Conservation (phyloP, 2,329 filamentous ascomycete genomes). For the Calonectria hongkongensis region DNA sequence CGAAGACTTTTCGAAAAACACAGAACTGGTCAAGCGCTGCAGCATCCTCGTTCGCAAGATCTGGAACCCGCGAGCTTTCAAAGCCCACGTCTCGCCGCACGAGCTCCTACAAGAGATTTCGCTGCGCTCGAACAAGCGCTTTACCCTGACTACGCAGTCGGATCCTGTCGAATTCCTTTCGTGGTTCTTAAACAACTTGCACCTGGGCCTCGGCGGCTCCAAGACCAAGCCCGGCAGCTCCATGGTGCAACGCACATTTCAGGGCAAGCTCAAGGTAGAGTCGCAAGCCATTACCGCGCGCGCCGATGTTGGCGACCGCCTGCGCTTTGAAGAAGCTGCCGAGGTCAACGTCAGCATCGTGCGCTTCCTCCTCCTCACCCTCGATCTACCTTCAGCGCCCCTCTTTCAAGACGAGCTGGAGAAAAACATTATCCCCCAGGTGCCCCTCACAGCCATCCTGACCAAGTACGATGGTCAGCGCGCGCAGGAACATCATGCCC, state of each 20-base stretch:
- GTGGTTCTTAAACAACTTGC: constrained; percentile 98
- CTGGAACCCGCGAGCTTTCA: constrained; percentile 98
- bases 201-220: constrained; percentile 91
- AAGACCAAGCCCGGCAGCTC: constrained; percentile 89
- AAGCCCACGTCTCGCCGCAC: constrained; percentile 96
- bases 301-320: constrained; percentile 88
- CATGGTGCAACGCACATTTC: constrained; percentile 94
- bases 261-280: constrained; percentile 93
- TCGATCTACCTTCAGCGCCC: constrained; percentile 93
- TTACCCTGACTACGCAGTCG: constrained; percentile 91
- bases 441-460: constrained; percentile 87
- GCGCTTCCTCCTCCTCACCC: constrained; percentile 92
- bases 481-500: constrained; percentile 91
- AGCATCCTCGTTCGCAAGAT: constrained; percentile 95
- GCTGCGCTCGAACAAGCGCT: constrained; percentile 91
- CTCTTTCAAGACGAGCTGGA: constrained; percentile 97
- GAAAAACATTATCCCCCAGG: constrained; percentile 96
- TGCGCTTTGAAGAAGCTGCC: constrained; percentile 94
- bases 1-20: constrained; percentile 81
- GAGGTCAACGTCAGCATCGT: constrained; percentile 84
- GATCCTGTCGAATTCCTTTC: constrained; percentile 97
- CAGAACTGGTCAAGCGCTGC: constrained; percentile 91
- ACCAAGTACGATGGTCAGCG: constrained; percentile 94
- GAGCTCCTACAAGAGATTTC: constrained; percentile 97
- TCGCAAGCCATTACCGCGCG: constrained; percentile 95